Evolutionary conservation across 768 basidiomycete species (phyloP).

Genomic region (Cytidiella melzeri): DNA sequence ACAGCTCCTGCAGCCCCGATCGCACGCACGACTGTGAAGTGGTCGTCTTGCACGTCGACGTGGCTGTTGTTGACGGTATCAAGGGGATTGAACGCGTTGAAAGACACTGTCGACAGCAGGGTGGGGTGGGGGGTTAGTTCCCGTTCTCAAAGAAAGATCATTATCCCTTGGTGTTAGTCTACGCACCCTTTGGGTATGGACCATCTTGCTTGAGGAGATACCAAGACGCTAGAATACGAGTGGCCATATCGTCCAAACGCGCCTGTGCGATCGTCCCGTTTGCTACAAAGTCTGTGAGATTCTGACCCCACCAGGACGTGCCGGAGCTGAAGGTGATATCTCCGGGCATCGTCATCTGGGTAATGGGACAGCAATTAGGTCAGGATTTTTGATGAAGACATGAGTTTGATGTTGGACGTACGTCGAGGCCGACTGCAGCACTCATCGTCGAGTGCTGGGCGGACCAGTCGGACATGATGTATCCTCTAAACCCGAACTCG

Average conservation of each 20-base stretch:
- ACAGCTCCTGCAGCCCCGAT: slow-evolving; percentile 72
- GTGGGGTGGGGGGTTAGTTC: no score
- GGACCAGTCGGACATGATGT: slow-evolving; percentile 71
- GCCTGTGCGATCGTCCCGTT: slow-evolving; percentile 65
- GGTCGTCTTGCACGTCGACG: slow-evolving; percentile 65
- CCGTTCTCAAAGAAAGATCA: no score
- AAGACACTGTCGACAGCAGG: slow-evolving; percentile 50
- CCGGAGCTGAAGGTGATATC: slow-evolving; percentile 45
- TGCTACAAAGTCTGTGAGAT: slow-evolving; percentile 59
- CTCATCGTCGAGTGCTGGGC: slow-evolving; percentile 59
- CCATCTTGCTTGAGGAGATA: slow-evolving; percentile 63
- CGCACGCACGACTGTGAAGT: slow-evolving; percentile 59
- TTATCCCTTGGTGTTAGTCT: no score
- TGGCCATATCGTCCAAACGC: slow-evolving; percentile 78
- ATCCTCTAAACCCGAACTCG: slow-evolving; percentile 75
- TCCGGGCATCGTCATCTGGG: slow-evolving; percentile 69
- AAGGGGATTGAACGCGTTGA: slow-evolving; percentile 55
- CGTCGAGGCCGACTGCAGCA: slow-evolving; percentile 58
- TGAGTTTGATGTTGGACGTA: slow-evolving; percentile 33
- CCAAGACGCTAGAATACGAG: slow-evolving; percentile 69
- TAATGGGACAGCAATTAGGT: background rate
- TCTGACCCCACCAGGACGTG: slow-evolving; percentile 58
- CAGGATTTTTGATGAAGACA: background rate
- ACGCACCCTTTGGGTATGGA: slow-evolving; percentile 44
- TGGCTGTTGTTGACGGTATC: slow-evolving; percentile 51